phyloP scores from a whole-genome alignment of 2,329 filamentous ascomycete species.

The Colletotrichum sidae region DNA sequence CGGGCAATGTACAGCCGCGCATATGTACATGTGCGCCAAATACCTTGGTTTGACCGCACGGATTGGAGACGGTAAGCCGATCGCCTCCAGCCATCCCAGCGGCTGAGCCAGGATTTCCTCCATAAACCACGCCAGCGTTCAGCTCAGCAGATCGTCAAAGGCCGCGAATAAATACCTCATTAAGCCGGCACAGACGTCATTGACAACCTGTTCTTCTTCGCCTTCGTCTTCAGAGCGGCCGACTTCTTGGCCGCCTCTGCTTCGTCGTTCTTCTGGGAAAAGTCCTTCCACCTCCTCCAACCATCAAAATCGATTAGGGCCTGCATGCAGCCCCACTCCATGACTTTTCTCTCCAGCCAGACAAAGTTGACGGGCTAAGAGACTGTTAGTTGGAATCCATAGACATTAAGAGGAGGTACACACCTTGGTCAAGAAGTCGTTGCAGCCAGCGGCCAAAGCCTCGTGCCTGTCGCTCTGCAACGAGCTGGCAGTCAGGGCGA shows the following conservation, averaged over 20 bases:
- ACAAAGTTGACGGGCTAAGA: slow-evolving; percentile 92
- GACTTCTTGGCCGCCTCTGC: slow-evolving; percentile 56
- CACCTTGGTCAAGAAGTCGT: slow-evolving; percentile 98
- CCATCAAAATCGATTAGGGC: slow-evolving; percentile 98
- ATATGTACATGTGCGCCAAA: no score
- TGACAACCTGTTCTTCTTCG: slow-evolving; percentile 59
- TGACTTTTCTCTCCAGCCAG: slow-evolving; percentile 97
- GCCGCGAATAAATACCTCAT: not conserved
- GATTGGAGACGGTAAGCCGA: no score
- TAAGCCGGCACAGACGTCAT: slow-evolving; percentile 42
- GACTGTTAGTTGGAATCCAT: slow-evolving; percentile 34
- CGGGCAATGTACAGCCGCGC: no score
- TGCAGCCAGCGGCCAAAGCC: slow-evolving; percentile 93
- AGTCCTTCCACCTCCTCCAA: slow-evolving; percentile 97
- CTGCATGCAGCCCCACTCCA: slow-evolving; percentile 99
- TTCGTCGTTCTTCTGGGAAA: slow-evolving; percentile 62
- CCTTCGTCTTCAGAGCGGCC: slow-evolving; percentile 51
- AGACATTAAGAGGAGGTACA: slow-evolving; percentile 39
- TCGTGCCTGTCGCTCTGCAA: slow-evolving; percentile 96
- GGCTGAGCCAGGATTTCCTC: no score
- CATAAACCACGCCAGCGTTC: no score
- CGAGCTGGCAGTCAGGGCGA: slow-evolving; percentile 93
- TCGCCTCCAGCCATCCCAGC: no score
- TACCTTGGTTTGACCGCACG: no score
- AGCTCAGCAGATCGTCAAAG: no score